phyloP scores from a whole-genome alignment of 2,329 filamentous ascomycete genomes.

The Trichophyton benhamiae region DNA sequence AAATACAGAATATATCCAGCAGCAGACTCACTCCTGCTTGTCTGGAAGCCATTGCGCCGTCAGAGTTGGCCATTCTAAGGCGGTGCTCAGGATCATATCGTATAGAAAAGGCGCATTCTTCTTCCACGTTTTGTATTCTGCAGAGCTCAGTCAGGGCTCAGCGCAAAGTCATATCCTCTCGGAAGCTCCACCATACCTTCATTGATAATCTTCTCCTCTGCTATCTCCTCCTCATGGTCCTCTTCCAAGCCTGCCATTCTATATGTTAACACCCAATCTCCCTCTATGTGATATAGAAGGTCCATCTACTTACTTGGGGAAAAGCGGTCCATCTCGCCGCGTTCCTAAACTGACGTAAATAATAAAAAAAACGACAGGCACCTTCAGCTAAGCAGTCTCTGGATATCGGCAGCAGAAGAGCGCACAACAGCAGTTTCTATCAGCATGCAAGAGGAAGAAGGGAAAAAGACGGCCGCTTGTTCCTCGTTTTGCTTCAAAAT shows the following conservation, averaged over 20 bases:
- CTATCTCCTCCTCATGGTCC: slow-evolving; percentile 58
- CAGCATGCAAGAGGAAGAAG: neutral
- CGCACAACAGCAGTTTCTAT: neutral
- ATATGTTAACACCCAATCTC: neutral
- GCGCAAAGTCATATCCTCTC: neutral
- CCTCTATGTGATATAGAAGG: neutral
- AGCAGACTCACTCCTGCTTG: slow-evolving; percentile 55
- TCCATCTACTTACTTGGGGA: slow-evolving; percentile 6
- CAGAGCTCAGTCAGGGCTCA: neutral
- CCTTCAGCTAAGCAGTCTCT: neutral
- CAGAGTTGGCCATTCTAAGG: slow-evolving; percentile 91
- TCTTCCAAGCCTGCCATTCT: slow-evolving; percentile 18
- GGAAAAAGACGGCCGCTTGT: neutral
- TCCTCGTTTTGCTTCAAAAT: neutral
- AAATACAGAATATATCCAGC: neutral
- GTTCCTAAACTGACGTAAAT: neutral
- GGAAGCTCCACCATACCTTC: slow-evolving; percentile 49
- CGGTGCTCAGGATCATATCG: slow-evolving; percentile 91
- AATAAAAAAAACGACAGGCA: neutral
- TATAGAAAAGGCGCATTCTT: slow-evolving; percentile 98
- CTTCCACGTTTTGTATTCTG: slow-evolving; percentile 99
- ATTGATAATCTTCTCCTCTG: slow-evolving; percentile 80
- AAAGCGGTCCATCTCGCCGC: slow-evolving; percentile 3
- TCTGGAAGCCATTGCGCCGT: slow-evolving; percentile 98
- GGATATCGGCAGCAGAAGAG: neutral